A percentile compares a stretch with the other conserved stretches of the same genome.
phyloP scores from a whole-genome alignment of 768 basidiomycete genomes.

The Scleroderma bovista region DNA sequence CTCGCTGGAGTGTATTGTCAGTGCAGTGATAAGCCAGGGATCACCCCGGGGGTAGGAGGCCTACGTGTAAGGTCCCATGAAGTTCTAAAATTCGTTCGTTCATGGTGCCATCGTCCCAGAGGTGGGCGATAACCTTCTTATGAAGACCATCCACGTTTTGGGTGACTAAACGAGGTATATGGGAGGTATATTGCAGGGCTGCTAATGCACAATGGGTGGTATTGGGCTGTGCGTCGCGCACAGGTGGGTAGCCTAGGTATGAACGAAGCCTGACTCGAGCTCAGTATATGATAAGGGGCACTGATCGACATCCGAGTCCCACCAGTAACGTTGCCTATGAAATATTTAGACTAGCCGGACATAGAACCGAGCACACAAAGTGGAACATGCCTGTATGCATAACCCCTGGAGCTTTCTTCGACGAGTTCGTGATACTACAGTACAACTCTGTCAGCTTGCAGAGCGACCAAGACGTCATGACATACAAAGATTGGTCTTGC shows the following conservation, averaged over 20 bases:
- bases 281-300: neutral
- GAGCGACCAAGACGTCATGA: neutral
- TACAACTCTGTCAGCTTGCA: conserved; percentile 9
- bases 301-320: conserved; percentile 8
- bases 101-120: conserved; percentile 34
- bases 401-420: conserved; percentile 63
- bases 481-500: conserved; percentile 53
- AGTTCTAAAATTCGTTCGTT: conserved; percentile 63
- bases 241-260: conserved; percentile 81
- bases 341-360: neutral
- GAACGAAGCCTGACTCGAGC: conserved; percentile 50
- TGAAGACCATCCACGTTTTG: conserved; percentile 96
- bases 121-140: conserved; percentile 60
- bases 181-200: conserved; percentile 66
- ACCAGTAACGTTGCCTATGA: conserved; percentile 81
- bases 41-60: conserved; percentile 10
- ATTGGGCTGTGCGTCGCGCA: conserved; percentile 80
- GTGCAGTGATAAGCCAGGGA: neutral
- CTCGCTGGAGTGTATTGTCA: conserved; percentile 43
- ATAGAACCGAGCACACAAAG: neutral
- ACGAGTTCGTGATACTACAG: conserved; percentile 75
- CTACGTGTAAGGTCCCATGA: conserved; percentile 82
- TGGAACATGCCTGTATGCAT: conserved; percentile 56
- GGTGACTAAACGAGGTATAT: conserved; percentile 66
- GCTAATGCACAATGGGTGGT: conserved; percentile 85